Base-by-base conservation (phyloP, 129 eudicot genomes). In the Flaveria brownii region DNA sequence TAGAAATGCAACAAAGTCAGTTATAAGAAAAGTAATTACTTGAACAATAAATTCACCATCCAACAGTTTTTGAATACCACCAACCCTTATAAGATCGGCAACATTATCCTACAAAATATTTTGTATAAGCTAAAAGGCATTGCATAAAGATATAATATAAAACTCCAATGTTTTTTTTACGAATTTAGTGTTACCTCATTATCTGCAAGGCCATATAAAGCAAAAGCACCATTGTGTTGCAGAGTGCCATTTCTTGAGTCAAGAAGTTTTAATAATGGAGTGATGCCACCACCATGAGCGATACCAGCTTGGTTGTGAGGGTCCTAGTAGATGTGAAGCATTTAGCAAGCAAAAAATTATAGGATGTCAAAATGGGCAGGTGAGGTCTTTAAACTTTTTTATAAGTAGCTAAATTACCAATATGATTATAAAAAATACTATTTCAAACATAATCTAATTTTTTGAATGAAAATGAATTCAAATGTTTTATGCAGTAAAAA, bases 191-290 rank as follows among this genome's bases (percentile, higher is more conserved):
- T 70, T 81, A 95, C 99, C 97, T 95, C 97, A 72, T 91, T 95
- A 71, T 95, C 99, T 33, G 96, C 89, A 71, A 95, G 99, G 49
- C 99, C 99, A 85, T 91, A 95, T 43, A 95, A 87, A 42, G 96
- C 96, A 85, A 95, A 95, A 30, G 99, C 97, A 75, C 96, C 96
- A 89, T 95, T 95, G 80, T 95, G 99, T 51, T 91, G 99, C 64
- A 95, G 78, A 28, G 96, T 86, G 50, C 92, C 97, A 85, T 86
- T 89, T 85, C 81, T 95, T 22, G 97, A 91, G 64, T 89, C 92
- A 41, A 95, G 88, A 78, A 95, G 99, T 80, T 85, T 91, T 73
- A 91, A 75, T 51, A 95, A 81, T 70, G 96, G 99, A 65, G 60
- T 68, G 50, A 91, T 76, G 57, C 96, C 97, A 63, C 97, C 96